Percentiles rank a stretch among this genome's conserved stretches.
Conservation (phyloP, 345 rosid species). For the Geranium rotundifolium region DNA sequence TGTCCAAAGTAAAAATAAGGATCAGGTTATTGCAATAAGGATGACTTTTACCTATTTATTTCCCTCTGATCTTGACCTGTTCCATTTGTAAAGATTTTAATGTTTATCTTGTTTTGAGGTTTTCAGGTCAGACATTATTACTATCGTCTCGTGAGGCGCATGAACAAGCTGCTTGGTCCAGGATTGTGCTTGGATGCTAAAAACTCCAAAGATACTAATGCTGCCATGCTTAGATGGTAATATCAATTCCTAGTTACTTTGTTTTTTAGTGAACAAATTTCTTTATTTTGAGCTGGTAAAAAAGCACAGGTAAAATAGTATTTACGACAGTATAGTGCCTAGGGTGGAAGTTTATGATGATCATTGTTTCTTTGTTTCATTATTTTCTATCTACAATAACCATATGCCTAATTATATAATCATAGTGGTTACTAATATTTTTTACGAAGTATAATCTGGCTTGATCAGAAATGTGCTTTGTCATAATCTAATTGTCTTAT, state of each 20-base stretch:
- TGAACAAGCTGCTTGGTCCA: constrained; percentile 96
- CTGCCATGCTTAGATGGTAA: constrained; percentile 99
- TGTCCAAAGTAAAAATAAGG: constrained; percentile 96
- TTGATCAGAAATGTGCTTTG: neutral
- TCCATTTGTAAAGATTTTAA: neutral
- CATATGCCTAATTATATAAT: too few species aligned
- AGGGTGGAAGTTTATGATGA: neutral
- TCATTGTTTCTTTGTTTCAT: neutral
- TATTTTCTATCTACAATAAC: neutral
- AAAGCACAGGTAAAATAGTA: neutral
- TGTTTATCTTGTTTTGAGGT: constrained; percentile 5
- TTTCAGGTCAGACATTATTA: constrained; percentile 98
- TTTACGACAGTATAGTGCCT: neutral
- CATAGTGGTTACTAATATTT: too few species aligned
- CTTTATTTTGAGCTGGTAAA: too few species aligned
- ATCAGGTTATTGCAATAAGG: constrained; percentile 47
- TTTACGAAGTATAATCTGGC: too few species aligned
- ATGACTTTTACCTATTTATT: neutral
- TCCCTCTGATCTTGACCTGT: neutral
- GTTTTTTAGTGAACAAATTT: too few species aligned
- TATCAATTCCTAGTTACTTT: neutral
- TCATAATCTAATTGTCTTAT: neutral
- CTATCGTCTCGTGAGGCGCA: constrained; percentile 91
- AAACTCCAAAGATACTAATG: constrained; percentile 95
- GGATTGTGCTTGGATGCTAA: constrained; percentile 87